Conservation (phyloP, 805 yeast species). For the Lipomyces yamadae region DNA sequence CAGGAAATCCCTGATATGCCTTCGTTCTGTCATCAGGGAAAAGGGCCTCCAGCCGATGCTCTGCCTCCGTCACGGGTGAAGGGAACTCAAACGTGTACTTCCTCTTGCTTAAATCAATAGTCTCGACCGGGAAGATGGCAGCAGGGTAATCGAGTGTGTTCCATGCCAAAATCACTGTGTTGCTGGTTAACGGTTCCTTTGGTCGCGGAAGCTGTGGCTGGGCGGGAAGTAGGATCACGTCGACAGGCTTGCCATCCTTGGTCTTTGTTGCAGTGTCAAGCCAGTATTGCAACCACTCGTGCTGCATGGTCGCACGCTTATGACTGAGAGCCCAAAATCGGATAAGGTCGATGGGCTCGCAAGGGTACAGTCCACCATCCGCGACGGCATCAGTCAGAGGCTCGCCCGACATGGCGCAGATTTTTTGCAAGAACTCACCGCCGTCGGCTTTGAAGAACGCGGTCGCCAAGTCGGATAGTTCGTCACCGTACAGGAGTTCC, state of each 20-base stretch:
- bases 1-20: constrained; percentile 38
- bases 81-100: constrained; percentile 35
- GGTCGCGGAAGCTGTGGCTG: constrained; percentile 45
- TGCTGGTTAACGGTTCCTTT: constrained; percentile 34
- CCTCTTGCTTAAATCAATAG: constrained; percentile 25
- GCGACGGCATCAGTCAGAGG: constrained; percentile 43
- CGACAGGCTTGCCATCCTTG: constrained; percentile 50
- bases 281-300: constrained; percentile 50
- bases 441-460: constrained; percentile 54
- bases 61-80: constrained; percentile 26
- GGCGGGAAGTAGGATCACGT: constrained; percentile 54
- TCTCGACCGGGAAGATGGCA: constrained; percentile 33
- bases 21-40: constrained; percentile 30
- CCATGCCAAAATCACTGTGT: constrained; percentile 35
- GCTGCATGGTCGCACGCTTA: constrained; percentile 33
- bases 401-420: constrained; percentile 50
- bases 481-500: constrained; percentile 47
- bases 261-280: constrained; percentile 45
- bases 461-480: constrained; percentile 46
- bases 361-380: constrained; percentile 40
- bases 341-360: constrained; percentile 34
- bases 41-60: constrained; percentile 25
- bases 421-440: constrained; percentile 47
- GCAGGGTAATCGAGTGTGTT: constrained; percentile 39
- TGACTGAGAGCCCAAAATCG: constrained; percentile 30